Evolutionary conservation across 352 stramenopile genomes (phyloP), one percentile per base, ranked within the genome.

Genomic region (Pythium sp.): DNA sequence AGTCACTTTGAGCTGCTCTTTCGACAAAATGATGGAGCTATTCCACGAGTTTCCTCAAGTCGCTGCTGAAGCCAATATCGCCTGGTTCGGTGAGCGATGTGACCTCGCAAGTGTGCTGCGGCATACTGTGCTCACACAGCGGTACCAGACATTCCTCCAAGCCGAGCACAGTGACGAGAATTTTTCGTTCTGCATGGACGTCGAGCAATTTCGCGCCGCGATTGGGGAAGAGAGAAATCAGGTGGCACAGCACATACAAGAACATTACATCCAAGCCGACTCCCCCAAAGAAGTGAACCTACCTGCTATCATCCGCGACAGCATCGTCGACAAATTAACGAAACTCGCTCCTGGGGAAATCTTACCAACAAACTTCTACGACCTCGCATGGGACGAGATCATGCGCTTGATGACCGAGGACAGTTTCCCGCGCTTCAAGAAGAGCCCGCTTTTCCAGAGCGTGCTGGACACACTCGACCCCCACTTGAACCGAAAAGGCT

Each of bases 131-230:
- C 76, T 91, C 22, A 89, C 74, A 1, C 67, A 90, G 51, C 79
- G 81, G 4, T 92, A 91, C 64, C 75, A 84, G 58, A 64, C 80
- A 0, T 94, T 94, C 55, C 72, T 91, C 0, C 76, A 87, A 60
- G 76, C 84, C 5, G 86, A 94, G 60, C 85, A 92, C 57, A 92
- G 84, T 15, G 86, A 92, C 46, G 86, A 94, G 56, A 94, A 94
- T 63, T 91, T 88, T 49, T 72, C 80, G 26, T 94, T 94, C 56
- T 90, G 84, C 54, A 68, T 89, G 28, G 81, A 90, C 41, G 76
- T 94, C 14, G 79, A 91, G 36, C 78, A 75, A 53, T 92, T 85
- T 38, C 79, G 82, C 9, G 38, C 61, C 0, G 56, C 72, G 0
- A 41, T 67, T 30, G 65, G 72, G 7, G 65, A 73, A 14, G 74